Evolutionary conservation across 768 basidiomycete species (phyloP), one percentile per base, ranked within the genome.

Genomic region (Fomitopsis serialis): DNA sequence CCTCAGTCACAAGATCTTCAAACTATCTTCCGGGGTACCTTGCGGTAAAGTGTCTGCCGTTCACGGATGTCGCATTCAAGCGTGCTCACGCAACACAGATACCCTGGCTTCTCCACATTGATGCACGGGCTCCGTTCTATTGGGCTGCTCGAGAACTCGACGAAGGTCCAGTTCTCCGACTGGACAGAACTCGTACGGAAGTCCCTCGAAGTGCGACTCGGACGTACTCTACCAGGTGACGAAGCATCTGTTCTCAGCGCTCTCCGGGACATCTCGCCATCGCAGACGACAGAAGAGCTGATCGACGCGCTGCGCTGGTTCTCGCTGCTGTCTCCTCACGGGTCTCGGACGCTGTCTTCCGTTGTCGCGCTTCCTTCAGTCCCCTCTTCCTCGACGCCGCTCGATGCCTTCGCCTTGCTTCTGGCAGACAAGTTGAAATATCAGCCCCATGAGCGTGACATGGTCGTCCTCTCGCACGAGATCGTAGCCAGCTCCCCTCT

Each of bases 391-490:
- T 64, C 70, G 19, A 63, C 78, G 3, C 85, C 90, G 1, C 73
- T 94, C 57, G 89, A 94, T 62, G 70, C 89, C 17, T 82, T 97
- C 61, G 83, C 92, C 1, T 67, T 72, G 35, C 73, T 93, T 7
- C 78, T 97, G 15, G 77, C 87, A 0, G 77, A 84, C 61, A 84
- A 82, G 55, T 78, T 95, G 32, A 74, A 74, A 11, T 97, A 96
- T 65, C 64, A 55, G 0, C 78, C 80, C 0, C 70, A 74, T 36
- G 95, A 98, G 67, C 80, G 85, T 17, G 95, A 98, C 66, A 82
- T 92, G 71, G 92, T 94, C 56, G 78, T 96, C 25, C 81, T 97
- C 15, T 75, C 84, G 49, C 94, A 98, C 68, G 86, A 94, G 66
- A 76, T 97, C 59, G 78, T 88, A 47, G 77, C 85, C 0, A 60